Conservation (phyloP, 176 grass and related monocot genomes). For the Phoenix roebelenii region DNA sequence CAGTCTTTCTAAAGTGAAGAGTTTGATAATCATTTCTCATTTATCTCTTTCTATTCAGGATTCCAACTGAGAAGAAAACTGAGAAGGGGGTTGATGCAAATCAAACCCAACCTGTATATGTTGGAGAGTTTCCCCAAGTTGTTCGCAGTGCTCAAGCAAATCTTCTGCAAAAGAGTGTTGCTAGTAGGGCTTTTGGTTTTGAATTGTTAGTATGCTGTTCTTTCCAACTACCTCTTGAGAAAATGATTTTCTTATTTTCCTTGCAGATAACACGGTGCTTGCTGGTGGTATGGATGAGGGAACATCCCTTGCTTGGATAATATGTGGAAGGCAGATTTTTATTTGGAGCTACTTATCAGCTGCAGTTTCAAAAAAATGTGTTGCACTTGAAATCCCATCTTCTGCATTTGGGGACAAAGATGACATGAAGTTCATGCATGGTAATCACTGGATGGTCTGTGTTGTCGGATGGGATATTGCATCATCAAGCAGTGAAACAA, state of each 20-base stretch:
- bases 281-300: conserved; percentile 74
- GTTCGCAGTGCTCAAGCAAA: conserved; percentile 83
- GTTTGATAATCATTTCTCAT: neutral
- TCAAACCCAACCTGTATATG: conserved; percentile 64
- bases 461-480: conserved; percentile 45
- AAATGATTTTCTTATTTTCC: conserved; percentile 2
- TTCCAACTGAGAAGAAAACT: conserved; percentile 36
- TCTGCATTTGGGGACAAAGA: conserved; percentile 37
- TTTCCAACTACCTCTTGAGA: neutral
- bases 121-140: conserved; percentile 65
- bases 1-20: neutral
- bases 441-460: conserved; percentile 67
- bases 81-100: conserved; percentile 39
- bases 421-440: conserved; percentile 2
- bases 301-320: conserved; percentile 80
- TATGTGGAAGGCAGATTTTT: conserved; percentile 75
- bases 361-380: conserved; percentile 59
- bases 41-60: conserved; percentile 26
- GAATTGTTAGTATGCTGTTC: no score
- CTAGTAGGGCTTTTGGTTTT: conserved; percentile 5
- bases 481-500: conserved; percentile 22
- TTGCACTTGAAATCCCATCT: conserved; percentile 62
- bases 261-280: conserved; percentile 57
- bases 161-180: conserved; percentile 46
- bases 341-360: conserved; percentile 70